Evolutionary conservation across 805 yeast species (phyloP).

Genomic region (Tetrapisispora phaffii): DNA sequence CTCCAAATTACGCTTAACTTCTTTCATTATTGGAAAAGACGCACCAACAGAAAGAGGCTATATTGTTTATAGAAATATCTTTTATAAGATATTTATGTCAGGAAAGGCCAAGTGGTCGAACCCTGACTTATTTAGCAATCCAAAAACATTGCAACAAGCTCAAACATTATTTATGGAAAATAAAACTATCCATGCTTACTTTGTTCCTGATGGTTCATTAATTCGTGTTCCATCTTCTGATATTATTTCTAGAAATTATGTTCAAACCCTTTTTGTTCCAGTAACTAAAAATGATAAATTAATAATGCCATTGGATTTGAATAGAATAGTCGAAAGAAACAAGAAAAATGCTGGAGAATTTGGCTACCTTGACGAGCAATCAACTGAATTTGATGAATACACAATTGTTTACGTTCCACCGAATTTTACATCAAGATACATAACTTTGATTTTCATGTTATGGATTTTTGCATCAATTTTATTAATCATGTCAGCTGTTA

Average conservation of each 20-base stretch:
- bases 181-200: constrained; percentile 40
- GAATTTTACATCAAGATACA: constrained; percentile 49
- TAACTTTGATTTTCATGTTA: constrained; percentile 30
- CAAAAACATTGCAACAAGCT: constrained; percentile 44
- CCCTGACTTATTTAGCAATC: constrained; percentile 48
- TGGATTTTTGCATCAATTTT: constrained; percentile 39
- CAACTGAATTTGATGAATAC: constrained; percentile 39
- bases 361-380: constrained; percentile 35
- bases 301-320: constrained; percentile 31
- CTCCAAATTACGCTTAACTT: constrained; percentile 56
- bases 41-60: constrained; percentile 62
- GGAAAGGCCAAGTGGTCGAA: constrained; percentile 28
- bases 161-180: constrained; percentile 34
- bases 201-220: constrained; percentile 71
- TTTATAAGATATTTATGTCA: constrained; percentile 35
- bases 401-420: constrained; percentile 85
- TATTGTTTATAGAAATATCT: constrained; percentile 43
- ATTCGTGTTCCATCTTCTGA: constrained; percentile 85
- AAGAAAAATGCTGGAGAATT: constrained; percentile 35
- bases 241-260: constrained; percentile 54
- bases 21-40: constrained; percentile 63
- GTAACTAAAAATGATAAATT: constrained; percentile 73
- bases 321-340: constrained; percentile 26
- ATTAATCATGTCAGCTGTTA: constrained; percentile 13
- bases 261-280: constrained; percentile 62